Conservation (phyloP, 2,329 filamentous ascomycete species). For the Fusarium sp. region DNA sequence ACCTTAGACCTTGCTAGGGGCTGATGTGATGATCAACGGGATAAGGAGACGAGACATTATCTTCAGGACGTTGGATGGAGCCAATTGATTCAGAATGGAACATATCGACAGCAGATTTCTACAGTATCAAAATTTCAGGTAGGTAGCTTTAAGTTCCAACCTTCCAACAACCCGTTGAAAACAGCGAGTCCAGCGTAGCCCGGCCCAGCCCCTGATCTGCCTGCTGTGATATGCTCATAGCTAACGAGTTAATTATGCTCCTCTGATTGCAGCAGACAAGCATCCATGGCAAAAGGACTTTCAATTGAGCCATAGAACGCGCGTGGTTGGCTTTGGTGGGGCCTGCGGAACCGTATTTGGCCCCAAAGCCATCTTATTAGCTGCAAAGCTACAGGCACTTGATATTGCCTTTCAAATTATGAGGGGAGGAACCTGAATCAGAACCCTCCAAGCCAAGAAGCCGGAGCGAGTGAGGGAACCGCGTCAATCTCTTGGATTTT, state of each 20-base stretch:
- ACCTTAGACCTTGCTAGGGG: conserved; percentile 38
- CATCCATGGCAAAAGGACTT: conserved; percentile 26
- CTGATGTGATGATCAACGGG: conserved; percentile 16
- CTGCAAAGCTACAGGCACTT: conserved; percentile 32
- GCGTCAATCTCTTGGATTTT: not conserved
- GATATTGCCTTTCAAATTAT: conserved; percentile 36
- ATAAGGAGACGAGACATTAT: conserved; percentile 12
- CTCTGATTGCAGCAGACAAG: conserved; percentile 10
- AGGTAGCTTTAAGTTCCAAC: not conserved
- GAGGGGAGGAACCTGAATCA: conserved; percentile 35
- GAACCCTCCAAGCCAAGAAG: conserved; percentile 24
- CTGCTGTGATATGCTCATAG: conserved; percentile 7
- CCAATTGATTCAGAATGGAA: not conserved
- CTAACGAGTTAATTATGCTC: conserved; percentile 15
- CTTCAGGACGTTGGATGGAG: not conserved
- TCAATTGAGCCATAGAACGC: conserved; percentile 22
- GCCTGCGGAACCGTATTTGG: conserved; percentile 29
- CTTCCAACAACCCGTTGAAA: not conserved
- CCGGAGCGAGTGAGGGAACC: not conserved
- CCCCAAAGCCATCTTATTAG: conserved; percentile 37
- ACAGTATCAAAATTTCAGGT: not conserved
- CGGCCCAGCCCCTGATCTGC: not conserved
- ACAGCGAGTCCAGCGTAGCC: not conserved
- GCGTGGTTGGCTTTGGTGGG: conserved; percentile 27
- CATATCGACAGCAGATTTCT: not conserved